Evolutionary conservation across 2,329 filamentous ascomycete genomes (phyloP), one percentile per base, ranked within the genome.

Genomic region (Epichloe elymi): DNA sequence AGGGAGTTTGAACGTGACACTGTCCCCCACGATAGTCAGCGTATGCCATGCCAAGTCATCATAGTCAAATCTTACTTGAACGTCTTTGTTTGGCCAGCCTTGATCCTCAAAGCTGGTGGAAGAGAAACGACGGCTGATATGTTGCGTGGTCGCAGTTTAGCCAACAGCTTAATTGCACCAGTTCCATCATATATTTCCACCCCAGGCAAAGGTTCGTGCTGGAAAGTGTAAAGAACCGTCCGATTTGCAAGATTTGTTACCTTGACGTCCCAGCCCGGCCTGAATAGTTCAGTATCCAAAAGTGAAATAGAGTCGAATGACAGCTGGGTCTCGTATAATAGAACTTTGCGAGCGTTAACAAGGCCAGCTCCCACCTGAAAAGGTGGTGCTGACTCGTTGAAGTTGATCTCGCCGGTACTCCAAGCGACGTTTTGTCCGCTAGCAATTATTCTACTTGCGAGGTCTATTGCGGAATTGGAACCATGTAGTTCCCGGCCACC

Each of bases 361-460:
- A 76, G 60, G 2, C 74, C 75, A 10, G 65, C 72, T 20, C 75
- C 74, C 51, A 67, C 68, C 61, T 65, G 75, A 35, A 67, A 67
- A 5, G 63, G 61, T 0, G 65, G 63, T 1, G 65, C 65, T 11
- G 54, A 20, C 54, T 52, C 38, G 59, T 55, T 48, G 30, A 49
- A 49, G 14, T 30, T 19, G 2, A 46, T 49, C 14, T 55, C 60
- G 12, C 41, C 45, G 5, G 57, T 58, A 30, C 59, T 53, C 59
- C 66, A 68, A 5, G 61, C 58, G 3, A 67, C 60, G 23, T 58
- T 64, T 3, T 50, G 55, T 7, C 65, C 65, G 44, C 65, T 67
- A 2, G 66, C 62, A 26, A 65, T 57, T 42, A 70, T 67, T 3
- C 67, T 64, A 48, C 64, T 59, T 39, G 60, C 53, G 3, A 69